Evolutionary conservation across 1,284 basidiomycete species (phyloP), one percentile per base, ranked within the genome.

Genomic region (Ceratobasidium sp.): DNA sequence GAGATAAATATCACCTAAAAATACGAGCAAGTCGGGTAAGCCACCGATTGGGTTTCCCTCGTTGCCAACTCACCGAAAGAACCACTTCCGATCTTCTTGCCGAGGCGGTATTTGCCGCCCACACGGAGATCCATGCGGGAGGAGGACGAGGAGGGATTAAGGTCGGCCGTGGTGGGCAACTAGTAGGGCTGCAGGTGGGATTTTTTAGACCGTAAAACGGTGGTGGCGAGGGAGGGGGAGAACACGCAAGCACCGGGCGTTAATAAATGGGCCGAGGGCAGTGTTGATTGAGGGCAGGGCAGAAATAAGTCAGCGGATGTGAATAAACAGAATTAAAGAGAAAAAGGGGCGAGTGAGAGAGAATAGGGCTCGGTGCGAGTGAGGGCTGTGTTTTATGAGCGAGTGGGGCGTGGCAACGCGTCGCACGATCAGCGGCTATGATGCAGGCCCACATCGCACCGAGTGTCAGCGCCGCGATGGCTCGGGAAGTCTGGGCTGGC

Each of bases 81-180:
- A 18, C 71, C 76, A 59, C 94, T 97, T 77, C 97, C 97, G 79
- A 99, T 98, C 92, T 99, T 99, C 88, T 98, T 98, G 76, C 97
- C 97, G 77, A 99, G 92, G 79, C 97, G 91, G 87, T 97, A 98
- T 85, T 98, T 98, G 80, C 96, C 96, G 79, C 97, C 96, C 53
- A 98, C 96, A 77, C 96, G 89, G 78, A 98, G 91, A 86, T 98
- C 96, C 80, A 98, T 85, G 60, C 74, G 71, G 36, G 61, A 75
- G 26, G 71, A 69, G 52, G 70, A 71, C 72, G 72, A 73, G 71
- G 74, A 64, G 39, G 72, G 57, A 45, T 72, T 70, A 21, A 59
- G 75, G 73, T 78, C 78, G 74, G 77, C 76, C 77, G 74, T 77
- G 71, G 65, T 74, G 74, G 76, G 73, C 74, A 72, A 75, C 60